Conservation (phyloP, 352 stramenopile species). For the Phytophthora pisi region DNA sequence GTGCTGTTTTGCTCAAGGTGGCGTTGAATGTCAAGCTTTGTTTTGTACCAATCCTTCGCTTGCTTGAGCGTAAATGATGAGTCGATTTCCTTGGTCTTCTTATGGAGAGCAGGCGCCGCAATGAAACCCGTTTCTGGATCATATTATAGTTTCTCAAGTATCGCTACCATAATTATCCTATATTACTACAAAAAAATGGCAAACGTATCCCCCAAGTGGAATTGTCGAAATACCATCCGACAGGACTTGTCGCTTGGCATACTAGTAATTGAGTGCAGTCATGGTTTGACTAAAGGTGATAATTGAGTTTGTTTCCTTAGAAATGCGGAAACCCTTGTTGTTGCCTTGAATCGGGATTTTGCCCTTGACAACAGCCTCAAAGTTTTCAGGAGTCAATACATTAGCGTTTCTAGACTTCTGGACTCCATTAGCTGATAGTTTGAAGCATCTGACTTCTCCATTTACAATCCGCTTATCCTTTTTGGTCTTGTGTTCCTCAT, state of each 20-base stretch:
- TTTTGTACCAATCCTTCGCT: neutral
- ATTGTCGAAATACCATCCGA: neutral
- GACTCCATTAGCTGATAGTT: neutral
- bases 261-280: neutral
- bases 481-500: conserved; percentile 1
- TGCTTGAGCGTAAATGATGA: neutral
- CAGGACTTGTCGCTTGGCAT: neutral
- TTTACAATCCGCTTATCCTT: neutral
- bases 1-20: neutral
- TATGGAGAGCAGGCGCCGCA: neutral
- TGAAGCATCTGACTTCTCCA: neutral
- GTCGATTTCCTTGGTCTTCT: neutral
- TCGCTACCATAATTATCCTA: neutral
- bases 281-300: neutral
- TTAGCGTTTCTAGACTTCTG: neutral
- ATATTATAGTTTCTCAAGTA: neutral
- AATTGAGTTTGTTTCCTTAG: neutral
- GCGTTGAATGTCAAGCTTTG: neutral
- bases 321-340: neutral
- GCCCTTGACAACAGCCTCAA: neutral
- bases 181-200: neutral
- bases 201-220: neutral
- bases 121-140: neutral
- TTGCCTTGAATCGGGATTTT: neutral
- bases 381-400: neutral